Base-by-base conservation (phyloP, 805 yeast species). In the Wickerhamiella slavikovae region DNA sequence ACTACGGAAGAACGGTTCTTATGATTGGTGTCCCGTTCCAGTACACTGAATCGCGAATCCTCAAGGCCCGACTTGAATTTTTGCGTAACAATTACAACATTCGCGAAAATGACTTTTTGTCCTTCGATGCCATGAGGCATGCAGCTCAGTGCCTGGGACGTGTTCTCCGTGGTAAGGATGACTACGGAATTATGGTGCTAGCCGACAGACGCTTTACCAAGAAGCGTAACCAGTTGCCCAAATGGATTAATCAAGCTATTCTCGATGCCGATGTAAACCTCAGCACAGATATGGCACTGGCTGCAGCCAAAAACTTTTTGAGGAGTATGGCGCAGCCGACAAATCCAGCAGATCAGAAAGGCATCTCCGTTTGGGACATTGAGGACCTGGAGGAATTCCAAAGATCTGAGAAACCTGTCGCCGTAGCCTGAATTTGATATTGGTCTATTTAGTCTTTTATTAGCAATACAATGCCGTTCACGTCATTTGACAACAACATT, bases 21-120 rank as follows among this genome's bases (percentile, higher is more conserved):
- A 85, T 89, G 95, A 85, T 89, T 52, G 99, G 99, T 39, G 92
- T 89, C 39, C 99, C 99, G 0, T 89, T 89, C 63, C 99, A 89
- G 61, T 89, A 89, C 52, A 89, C 99, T 0, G 98, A 89, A 48
- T 83, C 95, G 3, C 70, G 96, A 45, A 89, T 89, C 38, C 59
- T 89, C 43, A 89, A 89, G 43, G 98, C 99, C 1, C 65, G 99
- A 29, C 58, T 89, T 26, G 98, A 89, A 52, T 89, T 89, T 44
- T 53, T 89, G 49, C 62, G 96, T 39, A 96, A 89, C 47, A 83
- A 82, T 44, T 85, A 68, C 49, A 91, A 82, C 43, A 85, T 89
- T 32, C 65, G 80, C 38, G 98, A 89, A 45, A 82, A 79, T 47
- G 98, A 89, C 45, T 89, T 89, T 48, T 50, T 89, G 22, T 83